Percentiles rank a stretch among this genome's conserved stretches.
Evolutionary conservation across 331 rosid species (phyloP).

Genomic region (Spiraea crenata): DNA sequence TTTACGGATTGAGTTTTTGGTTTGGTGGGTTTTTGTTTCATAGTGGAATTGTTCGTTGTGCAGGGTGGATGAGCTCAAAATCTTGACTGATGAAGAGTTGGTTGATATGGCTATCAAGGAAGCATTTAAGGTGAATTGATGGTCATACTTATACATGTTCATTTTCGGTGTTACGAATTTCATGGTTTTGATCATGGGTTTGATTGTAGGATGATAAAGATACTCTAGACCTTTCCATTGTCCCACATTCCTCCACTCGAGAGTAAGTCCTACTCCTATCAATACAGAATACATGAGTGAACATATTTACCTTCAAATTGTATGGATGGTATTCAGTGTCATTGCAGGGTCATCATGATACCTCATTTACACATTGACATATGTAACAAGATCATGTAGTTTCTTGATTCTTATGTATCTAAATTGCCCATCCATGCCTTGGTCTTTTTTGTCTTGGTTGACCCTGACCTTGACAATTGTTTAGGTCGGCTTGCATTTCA

Average conservation of each 20-base stretch:
- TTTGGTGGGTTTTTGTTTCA: too few relatives aligned
- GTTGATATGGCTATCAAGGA: too few relatives aligned
- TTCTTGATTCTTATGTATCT: constrained; percentile 7
- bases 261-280: constrained; percentile 34
- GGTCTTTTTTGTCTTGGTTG: background rate
- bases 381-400: constrained; percentile 9
- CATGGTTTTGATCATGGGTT: background rate
- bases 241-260: constrained; percentile 15
- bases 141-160: too few relatives aligned
- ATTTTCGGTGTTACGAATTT: too few relatives aligned
- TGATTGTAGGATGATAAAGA: constrained; percentile 25
- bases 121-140: too few relatives aligned
- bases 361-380: background rate
- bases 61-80: too few relatives aligned
- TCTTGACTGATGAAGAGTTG: too few relatives aligned
- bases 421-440: background rate
- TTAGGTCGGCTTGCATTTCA: background rate
- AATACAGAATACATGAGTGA: background rate
- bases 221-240: constrained; percentile 18
- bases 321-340: background rate
- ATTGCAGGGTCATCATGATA: background rate
- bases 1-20: too few relatives aligned
- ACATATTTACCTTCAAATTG: background rate
- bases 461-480: background rate
- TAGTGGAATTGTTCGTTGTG: too few relatives aligned